Conservation (phyloP, 2,329 filamentous ascomycete genomes). For the Stagonosporopsis rhizophila region DNA sequence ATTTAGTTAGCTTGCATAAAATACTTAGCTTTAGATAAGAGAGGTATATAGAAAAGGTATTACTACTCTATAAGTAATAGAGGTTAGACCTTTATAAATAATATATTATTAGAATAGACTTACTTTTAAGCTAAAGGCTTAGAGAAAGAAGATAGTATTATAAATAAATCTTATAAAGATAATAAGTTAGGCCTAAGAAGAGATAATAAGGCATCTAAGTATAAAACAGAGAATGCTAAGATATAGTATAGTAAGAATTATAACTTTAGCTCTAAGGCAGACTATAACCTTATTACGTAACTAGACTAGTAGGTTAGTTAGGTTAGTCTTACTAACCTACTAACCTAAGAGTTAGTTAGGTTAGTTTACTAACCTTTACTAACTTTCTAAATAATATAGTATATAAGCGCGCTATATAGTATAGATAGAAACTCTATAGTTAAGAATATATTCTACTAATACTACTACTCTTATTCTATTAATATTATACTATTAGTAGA, state of each 20-base stretch:
- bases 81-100: not conserved
- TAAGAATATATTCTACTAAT: not conserved
- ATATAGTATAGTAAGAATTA: too few species aligned
- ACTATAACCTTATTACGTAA: too few species aligned
- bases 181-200: not conserved
- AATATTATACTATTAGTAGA: not conserved
- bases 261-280: too few species aligned
- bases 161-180: not conserved
- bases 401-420: not conserved
- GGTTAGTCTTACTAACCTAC: too few species aligned
- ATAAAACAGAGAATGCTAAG: too few species aligned
- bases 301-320: too few species aligned
- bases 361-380: too few species aligned
- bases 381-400: not conserved
- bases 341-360: too few species aligned
- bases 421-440: not conserved
- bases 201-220: too few species aligned
- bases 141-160: not conserved
- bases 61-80: not conserved
- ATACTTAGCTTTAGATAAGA: not conserved
- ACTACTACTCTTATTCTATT: not conserved
- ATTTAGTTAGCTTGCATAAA: not conserved
- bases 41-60: not conserved
- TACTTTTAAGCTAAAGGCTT: conserved; percentile 3
- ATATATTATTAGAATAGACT: not conserved